Evolutionary conservation across 495 filamentous ascomycete species (phyloP), one percentile per base, ranked within the genome.

Genomic region (Penicillium angulare): DNA sequence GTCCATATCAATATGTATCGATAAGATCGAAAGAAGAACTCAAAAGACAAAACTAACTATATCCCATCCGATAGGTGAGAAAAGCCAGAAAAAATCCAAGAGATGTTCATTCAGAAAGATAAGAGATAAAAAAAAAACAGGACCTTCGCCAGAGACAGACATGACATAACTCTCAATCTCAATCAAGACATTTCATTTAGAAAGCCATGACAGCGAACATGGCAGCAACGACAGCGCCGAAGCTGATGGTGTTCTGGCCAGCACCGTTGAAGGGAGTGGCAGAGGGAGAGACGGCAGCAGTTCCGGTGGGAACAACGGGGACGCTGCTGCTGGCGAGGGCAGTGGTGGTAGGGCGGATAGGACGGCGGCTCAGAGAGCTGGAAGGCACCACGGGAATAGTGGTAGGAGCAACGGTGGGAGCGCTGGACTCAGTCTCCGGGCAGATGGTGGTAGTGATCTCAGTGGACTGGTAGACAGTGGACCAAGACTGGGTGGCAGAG

Each of bases 221-320:
- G 66, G 66, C 79, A 22, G 70, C 70, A 21, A 71, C 68, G 42
- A 77, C 63, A 39, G 72, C 75, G 43, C 69, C 76, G 55, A 79
- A 54, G 68, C 68, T 69, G 60, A 73, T 53, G 47, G 61, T 68
- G 48, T 69, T 72, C 48, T 64, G 72, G 60, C 65, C 74, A 56
- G 77, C 79, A 50, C 71, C 79, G 56, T 73, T 74, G 49, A 71
- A 40, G 46, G 62, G 65, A 23, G 73, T 63, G 40, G 50, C 43
- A 48, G 57, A 51, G 55, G 59, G 32, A 27, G 50, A 22, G 27
- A 49, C 31, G 13, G 59, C 16, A 29, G 39, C 43, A 20, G 53
- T 34, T 26, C 40, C n/a, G 47, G 57, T 52, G 34, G 49, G 52
- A 13, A 43, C 15, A 18, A 39, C 23, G 34, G 50, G 16, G 43